A percentile compares a stretch with the other conserved stretches of the same genome.
Conservation (phyloP, 768 basidiomycete species). For the Clitopilus hobsonii region DNA sequence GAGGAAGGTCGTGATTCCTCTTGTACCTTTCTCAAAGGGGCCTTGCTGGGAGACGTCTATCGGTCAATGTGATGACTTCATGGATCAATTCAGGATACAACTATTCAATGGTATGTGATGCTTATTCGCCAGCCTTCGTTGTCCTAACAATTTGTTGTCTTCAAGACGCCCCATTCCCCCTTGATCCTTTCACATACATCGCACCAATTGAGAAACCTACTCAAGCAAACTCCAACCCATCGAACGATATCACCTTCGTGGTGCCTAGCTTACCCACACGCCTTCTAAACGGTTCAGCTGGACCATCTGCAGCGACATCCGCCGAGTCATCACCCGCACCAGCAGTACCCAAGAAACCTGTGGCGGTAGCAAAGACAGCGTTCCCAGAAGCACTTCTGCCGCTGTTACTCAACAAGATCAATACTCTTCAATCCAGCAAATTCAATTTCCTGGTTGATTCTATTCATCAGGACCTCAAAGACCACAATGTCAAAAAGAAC, state of each 20-base stretch:
- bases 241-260: slow-evolving; percentile 32
- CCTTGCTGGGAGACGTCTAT: slow-evolving; percentile 75
- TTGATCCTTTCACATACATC: slow-evolving; percentile 77
- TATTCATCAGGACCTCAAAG: slow-evolving; percentile 63
- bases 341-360: slow-evolving; percentile 23
- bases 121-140: not conserved
- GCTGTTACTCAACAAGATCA: slow-evolving; percentile 59
- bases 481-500: slow-evolving; percentile 77
- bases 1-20: slow-evolving; percentile 69
- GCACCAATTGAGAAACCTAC: slow-evolving; percentile 36
- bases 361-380: slow-evolving; percentile 41
- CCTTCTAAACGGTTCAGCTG: slow-evolving; percentile 14
- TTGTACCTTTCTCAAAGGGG: slow-evolving; percentile 79
- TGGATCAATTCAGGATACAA: slow-evolving; percentile 72
- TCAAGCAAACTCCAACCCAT: slow-evolving; percentile 19
- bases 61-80: slow-evolving; percentile 63
- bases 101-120: slow-evolving; percentile 69
- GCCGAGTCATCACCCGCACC: slow-evolving; percentile 10
- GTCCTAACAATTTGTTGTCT: slow-evolving; percentile 2
- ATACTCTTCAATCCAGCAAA: slow-evolving; percentile 53
- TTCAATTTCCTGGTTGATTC: slow-evolving; percentile 67
- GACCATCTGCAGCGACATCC: slow-evolving; percentile 10
- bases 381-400: slow-evolving; percentile 70
- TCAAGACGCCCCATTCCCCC: slow-evolving; percentile 64
- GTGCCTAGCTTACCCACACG: slow-evolving; percentile 43